Evolutionary conservation across 1,139 yeast species (phyloP).

Genomic region (Sugiyamaella novakii): DNA sequence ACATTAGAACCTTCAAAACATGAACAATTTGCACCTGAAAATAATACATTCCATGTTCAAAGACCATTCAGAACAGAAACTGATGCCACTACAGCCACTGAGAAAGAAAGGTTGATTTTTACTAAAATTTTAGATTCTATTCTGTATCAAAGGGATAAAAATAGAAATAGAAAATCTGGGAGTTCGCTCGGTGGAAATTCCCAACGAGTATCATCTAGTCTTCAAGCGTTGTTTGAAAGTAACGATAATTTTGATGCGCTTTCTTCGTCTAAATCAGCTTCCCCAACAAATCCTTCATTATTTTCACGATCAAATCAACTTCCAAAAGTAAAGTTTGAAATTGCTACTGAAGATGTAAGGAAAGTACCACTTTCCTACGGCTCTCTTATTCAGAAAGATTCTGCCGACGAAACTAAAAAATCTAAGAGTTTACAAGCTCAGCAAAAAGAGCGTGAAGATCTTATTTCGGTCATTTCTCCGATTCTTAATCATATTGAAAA

Average conservation of each 20-base stretch:
- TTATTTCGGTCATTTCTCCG: slow-evolving; percentile 22
- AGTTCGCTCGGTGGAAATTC: slow-evolving; percentile 10
- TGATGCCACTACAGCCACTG: slow-evolving; percentile 27
- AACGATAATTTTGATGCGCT: slow-evolving; percentile 3
- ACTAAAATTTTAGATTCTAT: slow-evolving; percentile 33
- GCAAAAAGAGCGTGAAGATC: slow-evolving; percentile 20
- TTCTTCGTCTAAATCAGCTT: background rate
- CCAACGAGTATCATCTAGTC: slow-evolving; percentile 17
- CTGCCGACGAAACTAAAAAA: slow-evolving; percentile 7
- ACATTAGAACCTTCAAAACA: background rate
- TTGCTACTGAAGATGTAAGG: slow-evolving; percentile 30
- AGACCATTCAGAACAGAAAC: slow-evolving; percentile 17
- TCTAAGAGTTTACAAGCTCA: slow-evolving; percentile 14
- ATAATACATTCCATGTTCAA: slow-evolving; percentile 22
- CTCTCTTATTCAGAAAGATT: slow-evolving; percentile 23
- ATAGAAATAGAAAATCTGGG: slow-evolving; percentile 1
- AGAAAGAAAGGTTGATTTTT: slow-evolving; percentile 33
- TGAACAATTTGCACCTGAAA: background rate
- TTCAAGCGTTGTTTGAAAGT: slow-evolving; percentile 34
- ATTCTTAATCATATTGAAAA: slow-evolving; percentile 34
- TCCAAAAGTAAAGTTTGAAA: slow-evolving; percentile 28
- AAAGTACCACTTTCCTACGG: slow-evolving; percentile 31
- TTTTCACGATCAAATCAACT: slow-evolving; percentile 8
- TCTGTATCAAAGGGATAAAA: slow-evolving; percentile 25
- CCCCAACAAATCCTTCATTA: background rate